A percentile compares a stretch with the other conserved stretches of the same genome.
Evolutionary conservation across 1,139 yeast species (phyloP).

Genomic region (Hanseniaspora gamundiae): DNA sequence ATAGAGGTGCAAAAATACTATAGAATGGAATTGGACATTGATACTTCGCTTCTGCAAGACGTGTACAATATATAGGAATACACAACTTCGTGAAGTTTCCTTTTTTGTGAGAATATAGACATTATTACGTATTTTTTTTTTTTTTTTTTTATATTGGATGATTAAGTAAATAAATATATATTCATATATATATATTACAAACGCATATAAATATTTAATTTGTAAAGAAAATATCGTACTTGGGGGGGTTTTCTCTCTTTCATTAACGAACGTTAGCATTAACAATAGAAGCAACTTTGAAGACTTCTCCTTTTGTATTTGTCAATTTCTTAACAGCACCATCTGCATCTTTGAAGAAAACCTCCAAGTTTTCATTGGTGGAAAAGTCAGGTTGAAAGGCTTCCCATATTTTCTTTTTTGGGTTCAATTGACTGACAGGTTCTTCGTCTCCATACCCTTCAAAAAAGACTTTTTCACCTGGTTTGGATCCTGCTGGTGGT

Average conservation of each 20-base stretch:
- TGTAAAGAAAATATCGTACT: background rate
- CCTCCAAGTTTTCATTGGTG: conserved; percentile 65
- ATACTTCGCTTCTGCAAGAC: background rate
- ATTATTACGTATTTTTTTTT: too few species aligned
- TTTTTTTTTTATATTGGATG: too few species aligned
- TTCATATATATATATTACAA: background rate
- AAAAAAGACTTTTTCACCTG: conserved; percentile 94
- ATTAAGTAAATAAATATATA: too few species aligned
- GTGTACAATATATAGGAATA: background rate
- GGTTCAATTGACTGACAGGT: conserved; percentile 90
- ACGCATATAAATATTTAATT: background rate
- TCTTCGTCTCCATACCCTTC: conserved; percentile 70
- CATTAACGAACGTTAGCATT: conserved; percentile 67
- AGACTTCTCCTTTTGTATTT: conserved; percentile 58
- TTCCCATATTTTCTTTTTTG: conserved; percentile 98
- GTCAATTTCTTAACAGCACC: conserved; percentile 74
- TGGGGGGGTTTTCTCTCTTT: background rate
- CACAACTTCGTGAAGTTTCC: background rate
- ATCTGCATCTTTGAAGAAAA: conserved; percentile 63
- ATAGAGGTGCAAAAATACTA: background rate
- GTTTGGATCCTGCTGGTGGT: conserved; percentile 88
- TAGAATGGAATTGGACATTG: background rate
- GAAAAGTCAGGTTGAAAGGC: conserved; percentile 82
- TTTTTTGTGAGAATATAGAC: too few species aligned
- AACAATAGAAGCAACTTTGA: conserved; percentile 56